Conservation (phyloP, 106 monocot genomes). For the Iris macrosiphon region DNA sequence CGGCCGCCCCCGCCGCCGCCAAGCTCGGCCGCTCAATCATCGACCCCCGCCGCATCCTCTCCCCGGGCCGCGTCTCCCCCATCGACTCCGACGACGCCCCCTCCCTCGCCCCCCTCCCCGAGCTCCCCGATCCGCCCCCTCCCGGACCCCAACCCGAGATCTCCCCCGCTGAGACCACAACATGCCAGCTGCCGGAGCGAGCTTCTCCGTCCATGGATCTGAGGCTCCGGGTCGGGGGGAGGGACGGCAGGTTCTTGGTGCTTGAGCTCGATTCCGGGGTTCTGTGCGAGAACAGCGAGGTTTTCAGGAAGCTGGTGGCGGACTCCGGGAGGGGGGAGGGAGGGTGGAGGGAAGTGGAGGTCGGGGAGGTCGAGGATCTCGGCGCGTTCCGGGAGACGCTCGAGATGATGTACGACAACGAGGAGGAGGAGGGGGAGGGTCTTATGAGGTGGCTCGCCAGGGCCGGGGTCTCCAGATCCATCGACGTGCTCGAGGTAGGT, state of each 20-base stretch:
- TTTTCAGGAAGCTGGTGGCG: slow-evolving; percentile 41
- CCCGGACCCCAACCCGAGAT: not conserved
- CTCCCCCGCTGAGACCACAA: not conserved
- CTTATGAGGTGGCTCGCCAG: slow-evolving; percentile 34
- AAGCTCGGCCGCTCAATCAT: slow-evolving; percentile 39
- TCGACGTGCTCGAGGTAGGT: slow-evolving; percentile 81
- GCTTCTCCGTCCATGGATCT: slow-evolving; percentile 32
- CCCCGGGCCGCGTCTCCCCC: slow-evolving; percentile 88
- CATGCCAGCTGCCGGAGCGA: slow-evolving; percentile 9
- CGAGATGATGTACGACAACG: slow-evolving; percentile 72
- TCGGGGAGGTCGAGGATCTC: slow-evolving; percentile 53
- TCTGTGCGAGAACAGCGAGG: slow-evolving; percentile 43
- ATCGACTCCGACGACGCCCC: slow-evolving; percentile 67
- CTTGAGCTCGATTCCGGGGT: slow-evolving; percentile 58
- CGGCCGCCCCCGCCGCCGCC: slow-evolving; percentile 35
- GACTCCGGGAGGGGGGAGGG: slow-evolving; percentile 11
- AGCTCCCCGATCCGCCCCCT: slow-evolving; percentile 7
- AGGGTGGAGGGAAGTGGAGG: slow-evolving; percentile 48
- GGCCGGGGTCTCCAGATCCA: slow-evolving; percentile 55
- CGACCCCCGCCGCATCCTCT: slow-evolving; percentile 72
- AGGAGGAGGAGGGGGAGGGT: too few species aligned
- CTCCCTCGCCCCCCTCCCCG: slow-evolving; percentile 18
- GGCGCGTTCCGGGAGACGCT: slow-evolving; percentile 64
- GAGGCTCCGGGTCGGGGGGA: slow-evolving; percentile 58
- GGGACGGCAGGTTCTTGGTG: slow-evolving; percentile 40